Conservation (phyloP, 1,139 yeast species). For the Chernovozyma sophiae-reginae region DNA sequence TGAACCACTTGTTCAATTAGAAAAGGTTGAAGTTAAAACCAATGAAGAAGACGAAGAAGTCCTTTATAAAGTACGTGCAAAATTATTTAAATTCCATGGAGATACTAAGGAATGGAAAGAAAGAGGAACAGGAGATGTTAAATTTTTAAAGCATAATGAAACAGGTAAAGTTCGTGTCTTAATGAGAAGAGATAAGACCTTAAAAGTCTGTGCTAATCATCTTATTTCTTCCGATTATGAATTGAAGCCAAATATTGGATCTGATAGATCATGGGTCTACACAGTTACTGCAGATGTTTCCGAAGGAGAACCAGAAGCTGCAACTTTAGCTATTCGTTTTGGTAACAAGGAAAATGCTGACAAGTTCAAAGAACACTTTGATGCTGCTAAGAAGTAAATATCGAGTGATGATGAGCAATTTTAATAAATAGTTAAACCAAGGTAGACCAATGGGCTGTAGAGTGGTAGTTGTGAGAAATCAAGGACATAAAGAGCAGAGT, state of each 20-base stretch:
- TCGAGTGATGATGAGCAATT: not conserved
- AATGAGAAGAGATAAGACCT: constrained; percentile 98
- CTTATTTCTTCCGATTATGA: constrained; percentile 79
- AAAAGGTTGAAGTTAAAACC: constrained; percentile 94
- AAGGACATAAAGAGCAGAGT: no score
- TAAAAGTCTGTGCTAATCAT: constrained; percentile 97
- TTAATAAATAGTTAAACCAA: not conserved
- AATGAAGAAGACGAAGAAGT: constrained; percentile 96
- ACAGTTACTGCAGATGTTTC: constrained; percentile 90
- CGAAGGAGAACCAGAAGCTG: constrained; percentile 95
- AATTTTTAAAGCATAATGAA: constrained; percentile 84
- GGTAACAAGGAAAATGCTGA: constrained; percentile 98
- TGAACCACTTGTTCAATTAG: constrained; percentile 92
- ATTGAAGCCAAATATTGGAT: constrained; percentile 90
- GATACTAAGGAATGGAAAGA: constrained; percentile 96
- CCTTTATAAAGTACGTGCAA: constrained; percentile 85
- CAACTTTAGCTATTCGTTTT: constrained; percentile 93
- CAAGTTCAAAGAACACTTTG: constrained; percentile 88
- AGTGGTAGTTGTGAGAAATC: no score
- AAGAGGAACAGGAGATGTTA: constrained; percentile 98
- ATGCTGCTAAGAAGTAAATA: constrained; percentile 58
- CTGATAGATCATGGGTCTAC: constrained; percentile 98
- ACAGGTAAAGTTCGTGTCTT: constrained; percentile 79
- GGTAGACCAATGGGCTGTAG: no score
- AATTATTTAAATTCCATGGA: constrained; percentile 82